These are phyloP conservation scores for Mycena alexandri DNA, from an alignment of 768 basidiomycete species.

Conservation along the genomic window DNA sequence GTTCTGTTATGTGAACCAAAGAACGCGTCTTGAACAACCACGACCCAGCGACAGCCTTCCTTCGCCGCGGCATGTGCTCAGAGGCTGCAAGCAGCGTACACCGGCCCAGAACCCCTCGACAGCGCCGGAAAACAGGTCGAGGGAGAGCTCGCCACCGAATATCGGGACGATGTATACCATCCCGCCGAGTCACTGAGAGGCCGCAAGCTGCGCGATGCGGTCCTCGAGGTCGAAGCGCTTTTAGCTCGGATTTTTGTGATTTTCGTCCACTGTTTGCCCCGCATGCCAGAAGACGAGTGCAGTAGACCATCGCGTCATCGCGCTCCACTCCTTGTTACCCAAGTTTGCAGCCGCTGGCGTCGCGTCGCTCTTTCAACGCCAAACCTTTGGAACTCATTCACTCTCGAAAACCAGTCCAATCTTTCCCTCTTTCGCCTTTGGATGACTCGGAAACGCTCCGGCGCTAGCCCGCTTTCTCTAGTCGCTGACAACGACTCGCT, in stretches of 20 bases:
- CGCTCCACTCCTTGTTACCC: constrained; percentile 1
- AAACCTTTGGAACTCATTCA: background rate
- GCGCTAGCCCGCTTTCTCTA: background rate
- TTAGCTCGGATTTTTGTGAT: constrained; percentile 7
- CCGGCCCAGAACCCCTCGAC: constrained; percentile 5
- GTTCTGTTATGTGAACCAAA: no score
- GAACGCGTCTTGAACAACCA: no score
- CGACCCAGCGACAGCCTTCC: no score
- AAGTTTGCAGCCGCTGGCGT: constrained; percentile 7
- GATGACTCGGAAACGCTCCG: constrained; percentile 18
- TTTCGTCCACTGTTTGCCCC: constrained; percentile 11
- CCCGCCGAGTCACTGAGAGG: constrained; percentile 6
- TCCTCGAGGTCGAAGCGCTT: constrained; percentile 6
- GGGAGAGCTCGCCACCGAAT: constrained; percentile 7
- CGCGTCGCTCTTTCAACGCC: constrained; percentile 6
- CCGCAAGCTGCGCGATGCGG: constrained; percentile 12
- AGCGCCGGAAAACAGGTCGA: constrained; percentile 1
- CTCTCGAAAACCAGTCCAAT: background rate
- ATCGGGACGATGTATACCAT: constrained; percentile 13
- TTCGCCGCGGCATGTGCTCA: background rate
- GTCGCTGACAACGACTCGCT: background rate
- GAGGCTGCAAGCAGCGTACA: constrained; percentile 1
- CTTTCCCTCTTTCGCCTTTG: background rate
- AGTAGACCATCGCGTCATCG: background rate
- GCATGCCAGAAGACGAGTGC: background rate